A percentile compares a stretch with the other conserved stretches of the same genome.
phyloP scores from a whole-genome alignment of 176 grass and related monocot genomes.

The Juncus inflexus region DNA sequence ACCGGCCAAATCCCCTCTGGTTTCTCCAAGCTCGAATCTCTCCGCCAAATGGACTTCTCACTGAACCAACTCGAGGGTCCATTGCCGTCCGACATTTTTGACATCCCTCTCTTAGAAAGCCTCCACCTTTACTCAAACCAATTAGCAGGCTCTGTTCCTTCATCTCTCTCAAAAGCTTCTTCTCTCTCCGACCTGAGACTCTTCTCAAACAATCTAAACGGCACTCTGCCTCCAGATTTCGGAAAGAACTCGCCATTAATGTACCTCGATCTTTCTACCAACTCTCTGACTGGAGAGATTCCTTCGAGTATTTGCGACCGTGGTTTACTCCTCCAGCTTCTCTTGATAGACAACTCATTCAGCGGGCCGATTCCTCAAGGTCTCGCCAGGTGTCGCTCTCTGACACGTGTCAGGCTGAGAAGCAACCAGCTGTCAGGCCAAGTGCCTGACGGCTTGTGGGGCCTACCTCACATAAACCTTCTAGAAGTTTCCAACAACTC shows the following conservation, averaged over 20 bases:
- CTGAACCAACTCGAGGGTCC: slow-evolving; percentile 58
- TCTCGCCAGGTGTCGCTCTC: slow-evolving; percentile 58
- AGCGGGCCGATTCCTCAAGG: slow-evolving; percentile 42
- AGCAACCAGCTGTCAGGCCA: slow-evolving; percentile 53
- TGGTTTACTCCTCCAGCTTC: slow-evolving; percentile 71
- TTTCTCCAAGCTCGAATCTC: slow-evolving; percentile 33
- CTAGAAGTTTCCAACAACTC: slow-evolving; percentile 65
- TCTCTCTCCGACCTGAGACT: slow-evolving; percentile 62
- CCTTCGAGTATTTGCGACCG: slow-evolving; percentile 68
- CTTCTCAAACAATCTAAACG: slow-evolving; percentile 56
- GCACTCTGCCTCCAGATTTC: slow-evolving; percentile 50
- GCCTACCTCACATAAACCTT: slow-evolving; percentile 67
- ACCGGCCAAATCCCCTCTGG: slow-evolving; percentile 48
- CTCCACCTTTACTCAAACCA: slow-evolving; percentile 59
- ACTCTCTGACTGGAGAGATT: slow-evolving; percentile 63
- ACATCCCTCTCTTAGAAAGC: slow-evolving; percentile 50
- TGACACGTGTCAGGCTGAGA: slow-evolving; percentile 59
- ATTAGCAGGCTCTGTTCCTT: slow-evolving; percentile 48
- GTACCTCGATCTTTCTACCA: slow-evolving; percentile 55
- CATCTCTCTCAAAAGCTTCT: slow-evolving; percentile 21
- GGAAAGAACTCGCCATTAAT: slow-evolving; percentile 55
- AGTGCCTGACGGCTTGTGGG: slow-evolving; percentile 68
- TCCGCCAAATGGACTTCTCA: slow-evolving; percentile 45
- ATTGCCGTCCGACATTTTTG: slow-evolving; percentile 74
- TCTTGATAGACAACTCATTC: slow-evolving; percentile 59